These are phyloP conservation scores for Ceratobasidium sp. DNA, from an alignment of 1,284 basidiomycete species.

Conservation along the genomic window DNA sequence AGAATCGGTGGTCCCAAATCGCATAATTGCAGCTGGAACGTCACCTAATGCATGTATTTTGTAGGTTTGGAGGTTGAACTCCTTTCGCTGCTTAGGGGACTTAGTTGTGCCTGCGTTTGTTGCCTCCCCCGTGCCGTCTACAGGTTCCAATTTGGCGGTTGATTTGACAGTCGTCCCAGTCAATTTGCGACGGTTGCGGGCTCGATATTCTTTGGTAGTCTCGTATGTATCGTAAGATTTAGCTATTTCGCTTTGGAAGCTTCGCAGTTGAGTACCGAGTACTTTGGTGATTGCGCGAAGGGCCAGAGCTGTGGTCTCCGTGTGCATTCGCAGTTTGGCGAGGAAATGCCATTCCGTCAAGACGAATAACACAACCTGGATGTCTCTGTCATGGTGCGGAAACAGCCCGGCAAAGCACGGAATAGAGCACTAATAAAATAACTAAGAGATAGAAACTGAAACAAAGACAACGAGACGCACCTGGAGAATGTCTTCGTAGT, in stretches of 20 bases:
- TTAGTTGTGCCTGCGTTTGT: too few species aligned
- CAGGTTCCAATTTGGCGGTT: background rate
- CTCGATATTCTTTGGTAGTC: conserved; percentile 52
- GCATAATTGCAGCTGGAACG: conserved; percentile 9
- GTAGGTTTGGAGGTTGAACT: conserved; percentile 32
- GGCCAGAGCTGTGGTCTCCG: conserved; percentile 51
- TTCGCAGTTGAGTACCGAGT: conserved; percentile 49
- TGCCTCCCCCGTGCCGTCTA: background rate
- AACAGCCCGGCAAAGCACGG: conserved; percentile 59
- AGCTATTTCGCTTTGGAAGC: conserved; percentile 51
- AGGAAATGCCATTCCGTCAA: conserved; percentile 57
- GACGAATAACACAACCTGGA: conserved; percentile 54
- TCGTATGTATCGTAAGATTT: conserved; percentile 52
- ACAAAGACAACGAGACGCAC: background rate
- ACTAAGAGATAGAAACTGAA: background rate
- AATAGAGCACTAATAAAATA: conserved; percentile 54
- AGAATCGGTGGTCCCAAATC: conserved; percentile 33
- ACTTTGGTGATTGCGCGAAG: conserved; percentile 51
- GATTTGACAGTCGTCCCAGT: conserved; percentile 35
- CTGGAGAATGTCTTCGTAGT: conserved; percentile 51
- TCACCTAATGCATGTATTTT: conserved; percentile 46
- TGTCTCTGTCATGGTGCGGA: conserved; percentile 50
- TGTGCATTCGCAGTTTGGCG: conserved; percentile 57
- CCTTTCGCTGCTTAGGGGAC: background rate
- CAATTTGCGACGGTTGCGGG: conserved; percentile 50